phyloP scores from a whole-genome alignment of 2,329 filamentous ascomycete genomes.

The Hypoxylon sp. region DNA sequence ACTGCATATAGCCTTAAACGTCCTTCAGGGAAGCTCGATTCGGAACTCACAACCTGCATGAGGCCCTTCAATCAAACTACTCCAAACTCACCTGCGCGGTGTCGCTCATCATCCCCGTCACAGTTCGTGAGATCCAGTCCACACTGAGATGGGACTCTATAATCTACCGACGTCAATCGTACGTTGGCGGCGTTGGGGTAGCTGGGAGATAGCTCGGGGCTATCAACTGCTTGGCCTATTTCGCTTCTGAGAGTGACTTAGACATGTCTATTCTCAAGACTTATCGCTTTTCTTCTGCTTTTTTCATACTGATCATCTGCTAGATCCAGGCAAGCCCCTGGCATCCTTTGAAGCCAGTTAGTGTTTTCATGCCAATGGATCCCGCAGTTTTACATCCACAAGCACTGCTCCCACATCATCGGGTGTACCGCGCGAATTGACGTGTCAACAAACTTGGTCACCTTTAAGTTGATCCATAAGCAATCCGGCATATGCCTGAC shows the following conservation, averaged over 20 bases:
- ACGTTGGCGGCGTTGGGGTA: slow-evolving; percentile 16
- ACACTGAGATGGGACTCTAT: slow-evolving; percentile 13
- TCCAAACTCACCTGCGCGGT: slow-evolving; percentile 22
- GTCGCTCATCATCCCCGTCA: slow-evolving; percentile 22
- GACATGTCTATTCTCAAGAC: slow-evolving; percentile 19
- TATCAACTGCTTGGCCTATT: slow-evolving; percentile 14
- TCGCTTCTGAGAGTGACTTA: slow-evolving; percentile 21
- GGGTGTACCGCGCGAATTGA: slow-evolving; percentile 44
- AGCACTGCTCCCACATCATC: slow-evolving; percentile 30
- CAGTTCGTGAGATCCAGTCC: slow-evolving; percentile 22
- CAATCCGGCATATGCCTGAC: slow-evolving; percentile 24
- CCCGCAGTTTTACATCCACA: slow-evolving; percentile 31
- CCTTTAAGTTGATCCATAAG: slow-evolving; percentile 29
- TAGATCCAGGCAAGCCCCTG: slow-evolving; percentile 26
- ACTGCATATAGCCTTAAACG: slow-evolving; percentile 34
- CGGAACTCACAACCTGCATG: slow-evolving; percentile 41
- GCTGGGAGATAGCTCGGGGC: slow-evolving; percentile 10
- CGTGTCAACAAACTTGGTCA: slow-evolving; percentile 41
- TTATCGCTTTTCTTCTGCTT: slow-evolving; percentile 11
- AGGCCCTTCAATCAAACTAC: slow-evolving; percentile 33
- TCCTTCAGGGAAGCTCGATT: slow-evolving; percentile 26
- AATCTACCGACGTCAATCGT: slow-evolving; percentile 30
- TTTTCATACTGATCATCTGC: slow-evolving; percentile 30
- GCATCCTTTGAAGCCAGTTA: slow-evolving; percentile 21
- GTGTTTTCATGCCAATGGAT: slow-evolving; percentile 37